These are phyloP conservation scores for Psidium guajava DNA, from an alignment of 345 rosid species.

Conservation along the genomic window DNA sequence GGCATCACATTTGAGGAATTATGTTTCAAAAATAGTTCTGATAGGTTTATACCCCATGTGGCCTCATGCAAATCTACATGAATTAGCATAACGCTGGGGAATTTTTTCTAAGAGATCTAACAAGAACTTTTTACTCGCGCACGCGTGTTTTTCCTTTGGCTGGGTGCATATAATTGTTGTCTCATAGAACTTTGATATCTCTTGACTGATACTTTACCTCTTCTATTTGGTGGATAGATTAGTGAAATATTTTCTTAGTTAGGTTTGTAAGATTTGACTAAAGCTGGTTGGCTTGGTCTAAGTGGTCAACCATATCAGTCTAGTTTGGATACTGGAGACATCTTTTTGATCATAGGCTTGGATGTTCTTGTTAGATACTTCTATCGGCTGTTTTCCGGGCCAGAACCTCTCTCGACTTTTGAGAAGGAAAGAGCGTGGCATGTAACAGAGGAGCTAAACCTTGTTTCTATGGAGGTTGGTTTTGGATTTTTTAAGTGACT, in stretches of 20 bases:
- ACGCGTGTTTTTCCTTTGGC: background rate
- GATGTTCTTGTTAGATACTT: conserved; percentile 48
- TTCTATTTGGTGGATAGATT: background rate
- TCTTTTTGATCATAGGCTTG: background rate
- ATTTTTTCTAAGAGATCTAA: background rate
- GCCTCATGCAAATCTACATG: background rate
- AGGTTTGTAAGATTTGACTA: background rate
- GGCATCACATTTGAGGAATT: background rate
- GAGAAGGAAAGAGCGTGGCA: conserved; percentile 86
- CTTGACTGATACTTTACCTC: background rate
- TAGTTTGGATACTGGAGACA: background rate
- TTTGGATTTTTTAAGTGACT: background rate
- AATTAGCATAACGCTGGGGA: background rate
- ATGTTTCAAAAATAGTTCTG: background rate
- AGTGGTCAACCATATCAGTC: background rate
- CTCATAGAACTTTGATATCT: background rate
- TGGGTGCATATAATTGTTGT: background rate
- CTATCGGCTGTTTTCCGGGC: conserved; percentile 67
- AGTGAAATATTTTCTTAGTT: background rate
- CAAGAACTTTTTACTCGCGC: background rate
- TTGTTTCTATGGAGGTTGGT: conserved; percentile 73
- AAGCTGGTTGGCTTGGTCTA: background rate
- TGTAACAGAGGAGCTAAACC: conserved; percentile 59
- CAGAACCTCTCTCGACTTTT: conserved; percentile 60
- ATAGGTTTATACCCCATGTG: background rate